Base-by-base conservation (phyloP, 495 filamentous ascomycete species). In the Friedmanniomyces endolithicus region DNA sequence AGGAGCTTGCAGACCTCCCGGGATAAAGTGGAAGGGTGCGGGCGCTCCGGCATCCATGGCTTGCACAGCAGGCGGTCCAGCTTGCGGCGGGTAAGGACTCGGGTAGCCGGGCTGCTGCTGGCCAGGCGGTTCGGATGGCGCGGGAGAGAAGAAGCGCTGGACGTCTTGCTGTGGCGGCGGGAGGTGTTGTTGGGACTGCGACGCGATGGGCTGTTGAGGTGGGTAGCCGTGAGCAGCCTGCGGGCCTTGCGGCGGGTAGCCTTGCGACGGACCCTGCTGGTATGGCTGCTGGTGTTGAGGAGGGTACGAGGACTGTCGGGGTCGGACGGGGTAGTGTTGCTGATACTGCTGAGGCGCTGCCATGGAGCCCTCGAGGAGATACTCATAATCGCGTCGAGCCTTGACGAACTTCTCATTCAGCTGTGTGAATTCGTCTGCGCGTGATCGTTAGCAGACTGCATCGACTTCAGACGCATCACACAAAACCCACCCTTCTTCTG, bases 361-460 rank as follows among this genome's bases (percentile, higher is more conserved):
- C 89, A 98, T 96, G 23, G 90, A 96, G 23, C 87, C 84, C 68
- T 98, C 92, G 34, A 98, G 74, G n/a, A 98, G 75, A 25, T 86
- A 81, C 69, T 98, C 92, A 68, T 97, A 98, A 66, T 97, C 92
- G 61, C 90, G 79, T 54, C 92, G 82, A 11, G 92, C 92, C 70
- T 98, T 98, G 75, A 98, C 97, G 69, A 98, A 98, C 68, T 97
- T 97, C 63, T 98, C 92, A 66, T 98, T 98, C 40, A 98, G 78
- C 64, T 95, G 88, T 2, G 90, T 95, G 65, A 98, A 96, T 65
- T 98, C 92, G 70, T 98, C 89, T 95, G 56, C 20, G 64, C 46
- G 55, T 9, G 6, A 24, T n/a, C 27, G 43, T 57, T 19, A 60
- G 41, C 37, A 50, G 24, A 12, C 19, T 17, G 49, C n/a, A 2